Conservation (phyloP, 164 flowering plant genomes). For the Cinnamomum chago region DNA sequence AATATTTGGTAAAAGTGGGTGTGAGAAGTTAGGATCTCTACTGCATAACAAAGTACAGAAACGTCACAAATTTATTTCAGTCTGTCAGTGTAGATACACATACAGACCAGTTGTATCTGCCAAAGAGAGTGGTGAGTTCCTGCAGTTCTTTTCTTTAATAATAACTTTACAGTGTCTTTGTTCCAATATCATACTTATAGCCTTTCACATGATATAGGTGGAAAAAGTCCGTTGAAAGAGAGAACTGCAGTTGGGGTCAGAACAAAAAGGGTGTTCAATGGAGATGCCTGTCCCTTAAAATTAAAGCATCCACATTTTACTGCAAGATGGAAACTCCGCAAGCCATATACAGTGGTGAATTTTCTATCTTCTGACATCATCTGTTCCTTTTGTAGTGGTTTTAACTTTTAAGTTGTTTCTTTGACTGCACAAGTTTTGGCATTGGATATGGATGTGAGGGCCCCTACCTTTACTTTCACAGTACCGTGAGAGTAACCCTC, state of each 20-base stretch:
- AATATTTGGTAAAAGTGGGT: constrained; percentile 20
- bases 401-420: background rate
- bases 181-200: background rate
- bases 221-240: background rate
- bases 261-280: background rate
- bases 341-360: constrained; percentile 8
- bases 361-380: background rate
- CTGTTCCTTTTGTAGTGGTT: background rate
- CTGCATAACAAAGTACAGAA: background rate
- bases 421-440: background rate
- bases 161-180: background rate
- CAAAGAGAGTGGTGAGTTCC: constrained; percentile 7
- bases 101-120: background rate
- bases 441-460: too few species aligned
- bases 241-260: background rate
- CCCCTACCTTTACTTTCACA: too few species aligned
- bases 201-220: background rate
- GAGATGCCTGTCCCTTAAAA: background rate
- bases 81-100: background rate
- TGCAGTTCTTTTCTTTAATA: background rate
- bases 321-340: background rate
- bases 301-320: constrained; percentile 11
- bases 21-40: constrained; percentile 16
- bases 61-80: too few species aligned
- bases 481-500: too few species aligned